Base-by-base conservation (phyloP, 495 filamentous ascomycete species). In the Penicillium ucsense region DNA sequence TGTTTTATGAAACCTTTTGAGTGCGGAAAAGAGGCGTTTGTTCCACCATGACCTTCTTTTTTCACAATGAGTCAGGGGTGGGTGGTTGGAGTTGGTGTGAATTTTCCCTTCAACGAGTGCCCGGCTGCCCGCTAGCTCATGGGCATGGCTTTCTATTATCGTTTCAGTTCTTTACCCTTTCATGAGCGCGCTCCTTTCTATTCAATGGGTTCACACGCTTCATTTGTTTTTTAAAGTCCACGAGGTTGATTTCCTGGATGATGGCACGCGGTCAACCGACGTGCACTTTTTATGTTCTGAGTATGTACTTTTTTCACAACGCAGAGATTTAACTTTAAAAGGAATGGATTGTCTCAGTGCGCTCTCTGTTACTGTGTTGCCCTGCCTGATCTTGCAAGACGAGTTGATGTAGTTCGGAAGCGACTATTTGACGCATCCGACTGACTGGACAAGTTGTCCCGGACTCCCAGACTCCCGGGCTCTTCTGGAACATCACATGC, bases 161-260 rank as follows among this genome's bases (percentile, higher is more conserved):
- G 43, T n/a, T 35, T 41, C 34, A 43, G 31, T 54, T 10, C 9
- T 30, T 20, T 20, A 20, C 20, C 20, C 34, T 37, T 36, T 48
- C 20, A 47, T 50, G 45, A 52, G 53, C 46, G 53, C 56, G 53
- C 37, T 44, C 48, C 50, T 50, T 48, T 35, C 38, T 44, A 20
- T 20, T 20, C 20, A 20, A 20, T 41, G 43, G 36, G 36, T 34
- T 35, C n/a, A 28, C 31, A 35, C 29, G 8, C 6, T 36, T 28
- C 31, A 27, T 11, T 34, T 20, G 20, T 54, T 36, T 44, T 20
- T 20, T 2, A 20, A 20, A 20, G 42, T 35, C 38, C 29, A 31
- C 29, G 8, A 33, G 38, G n/a, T 32, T 36, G 41, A 43, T 43
- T 35, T 36, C 4, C 29, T 46, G 31, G 46, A 35, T 36, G 33